These are phyloP conservation scores for Solanum pennellii DNA, from an alignment of 257 asterid species.

Conservation along the genomic window DNA sequence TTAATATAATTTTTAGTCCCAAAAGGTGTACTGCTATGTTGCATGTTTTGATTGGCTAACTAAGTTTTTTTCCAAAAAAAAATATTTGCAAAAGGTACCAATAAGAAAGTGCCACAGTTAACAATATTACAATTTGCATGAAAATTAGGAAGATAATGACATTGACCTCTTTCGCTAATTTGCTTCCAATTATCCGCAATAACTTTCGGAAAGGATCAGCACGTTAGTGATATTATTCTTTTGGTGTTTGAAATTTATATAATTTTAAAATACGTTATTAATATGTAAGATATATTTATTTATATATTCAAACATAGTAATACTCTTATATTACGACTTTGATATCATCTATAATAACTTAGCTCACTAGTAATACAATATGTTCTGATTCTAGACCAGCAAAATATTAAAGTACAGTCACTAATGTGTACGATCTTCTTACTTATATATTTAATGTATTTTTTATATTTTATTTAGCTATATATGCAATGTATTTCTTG, in stretches of 20 bases:
- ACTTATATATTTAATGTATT: fast-evolving
- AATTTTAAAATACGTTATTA: no score
- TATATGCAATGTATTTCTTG: no score
- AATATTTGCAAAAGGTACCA: constrained; percentile 10
- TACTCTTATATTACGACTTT: no score
- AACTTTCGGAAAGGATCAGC: neutral
- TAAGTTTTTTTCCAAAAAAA: constrained; percentile 5
- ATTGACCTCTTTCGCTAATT: constrained; percentile 1
- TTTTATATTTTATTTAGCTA: no score
- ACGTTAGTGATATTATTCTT: neutral
- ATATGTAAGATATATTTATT: no score
- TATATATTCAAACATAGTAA: no score
- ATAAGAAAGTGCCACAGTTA: constrained; percentile 28
- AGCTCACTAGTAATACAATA: no score
- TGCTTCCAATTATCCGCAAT: constrained; percentile 6
- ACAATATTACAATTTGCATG: constrained; percentile 22
- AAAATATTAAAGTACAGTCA: neutral
- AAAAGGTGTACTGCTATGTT: constrained; percentile 1
- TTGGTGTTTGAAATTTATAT: no score
- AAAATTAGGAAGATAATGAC: constrained; percentile 19
- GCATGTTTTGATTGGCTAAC: constrained; percentile 19
- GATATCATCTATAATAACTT: neutral
- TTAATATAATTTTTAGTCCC: neutral
- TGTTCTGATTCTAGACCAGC: neutral
- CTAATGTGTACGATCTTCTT: neutral